Base-by-base conservation (phyloP, 345 rosid species). In the Euphorbia lathyris region DNA sequence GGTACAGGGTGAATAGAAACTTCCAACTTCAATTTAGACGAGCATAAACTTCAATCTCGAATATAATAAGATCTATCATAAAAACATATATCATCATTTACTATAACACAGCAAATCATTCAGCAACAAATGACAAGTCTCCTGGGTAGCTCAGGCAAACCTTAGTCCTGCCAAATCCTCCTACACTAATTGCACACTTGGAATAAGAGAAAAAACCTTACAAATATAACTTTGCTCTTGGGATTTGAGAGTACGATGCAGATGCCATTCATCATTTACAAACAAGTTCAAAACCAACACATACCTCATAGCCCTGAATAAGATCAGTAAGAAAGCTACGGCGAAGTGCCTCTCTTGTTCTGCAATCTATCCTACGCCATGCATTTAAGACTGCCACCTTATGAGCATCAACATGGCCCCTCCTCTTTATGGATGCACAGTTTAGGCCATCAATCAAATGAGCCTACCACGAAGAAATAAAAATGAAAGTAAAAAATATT, bases 331-430 rank as follows among this genome's bases (percentile, higher is more conserved):
- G 88, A 72, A 87, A 91, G 85, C 96, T 85, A 36, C 97, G 97
- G 4, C 97, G 89, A 68, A 94, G 85, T 40, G 93, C 97, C 61
- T 88, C 97, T 75, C 98, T 91, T 27, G 97, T 94, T 61, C 96
- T 80, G 77, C 90, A 80, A 58, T 86, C 86, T 26, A 94, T 82
- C 78, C 97, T 82, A 9, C 65, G 86, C 98, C 97, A 94, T 51
- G 97, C 95, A 78, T 81, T 85, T 72, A 91, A 74, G 77, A 85
- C 90, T 47, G 87, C 83, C 48, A 84, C 72, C 84, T 87, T 94
- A 66, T 90, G 90, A 55, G 82, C 56, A 75, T 91, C 96, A 68
- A 79, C 82, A 64, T 32, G 82, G 69, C 87, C 83, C 82, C 76
- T 83, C 80, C 68, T 84, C 79, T 83, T 84, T 17, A 66, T n/a